These are phyloP conservation scores for Prunus padus DNA, from an alignment of 306 rosid species.

Conservation along the genomic window DNA sequence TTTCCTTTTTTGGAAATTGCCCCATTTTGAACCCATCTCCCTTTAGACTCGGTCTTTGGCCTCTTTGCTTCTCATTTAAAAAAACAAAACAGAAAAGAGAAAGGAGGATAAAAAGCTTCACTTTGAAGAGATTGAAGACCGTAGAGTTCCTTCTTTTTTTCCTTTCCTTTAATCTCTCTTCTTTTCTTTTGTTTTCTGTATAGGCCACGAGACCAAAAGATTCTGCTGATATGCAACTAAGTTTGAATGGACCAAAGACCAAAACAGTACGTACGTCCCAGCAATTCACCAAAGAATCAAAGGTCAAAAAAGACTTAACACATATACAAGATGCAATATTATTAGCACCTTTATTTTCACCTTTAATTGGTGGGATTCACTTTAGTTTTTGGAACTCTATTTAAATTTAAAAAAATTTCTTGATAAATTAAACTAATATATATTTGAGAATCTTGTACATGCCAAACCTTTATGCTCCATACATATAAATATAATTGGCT, in stretches of 20 bases:
- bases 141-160: neutral
- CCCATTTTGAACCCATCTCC: constrained; percentile 34
- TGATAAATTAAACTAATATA: neutral
- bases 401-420: neutral
- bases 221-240: constrained; percentile 22
- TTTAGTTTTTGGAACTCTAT: constrained; percentile 47
- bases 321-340: constrained; percentile 33
- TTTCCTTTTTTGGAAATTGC: constrained; percentile 17
- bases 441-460: constrained; percentile 39
- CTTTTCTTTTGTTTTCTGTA: constrained; percentile 4
- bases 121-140: constrained; percentile 25
- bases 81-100: constrained; percentile 7
- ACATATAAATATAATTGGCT: neutral
- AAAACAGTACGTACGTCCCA: constrained; percentile 27
- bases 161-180: neutral
- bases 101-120: constrained; percentile 26
- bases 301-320: constrained; percentile 41
- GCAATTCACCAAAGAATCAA: constrained; percentile 45
- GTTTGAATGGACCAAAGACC: constrained; percentile 57
- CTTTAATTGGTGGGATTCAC: constrained; percentile 63
- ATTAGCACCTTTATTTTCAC: constrained; percentile 39
- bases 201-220: constrained; percentile 31
- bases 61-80: constrained; percentile 24
- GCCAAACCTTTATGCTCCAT: constrained; percentile 15
- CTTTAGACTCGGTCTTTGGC: constrained; percentile 37